Base-by-base conservation (phyloP, 2,329 filamentous ascomycete genomes). In the Byssoonygena ceratinophila region DNA sequence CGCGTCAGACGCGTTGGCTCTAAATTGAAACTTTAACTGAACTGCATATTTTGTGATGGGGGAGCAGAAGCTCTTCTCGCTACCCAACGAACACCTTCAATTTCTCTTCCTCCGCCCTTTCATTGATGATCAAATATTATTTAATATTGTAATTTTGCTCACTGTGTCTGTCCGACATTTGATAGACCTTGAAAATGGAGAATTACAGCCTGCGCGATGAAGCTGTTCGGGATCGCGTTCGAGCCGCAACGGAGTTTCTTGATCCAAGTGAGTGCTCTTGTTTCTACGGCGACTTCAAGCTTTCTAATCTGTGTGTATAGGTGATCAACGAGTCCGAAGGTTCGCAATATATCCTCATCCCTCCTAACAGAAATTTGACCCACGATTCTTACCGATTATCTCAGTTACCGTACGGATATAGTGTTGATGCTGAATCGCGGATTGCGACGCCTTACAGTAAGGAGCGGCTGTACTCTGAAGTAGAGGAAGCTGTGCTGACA, bases 341-440 rank as follows among this genome's bases (percentile, higher is more conserved):
- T 77, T 66, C 43, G 64, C 63, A 18, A 40, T 50, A 7, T 53
- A 25, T 46, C 23, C 31, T 41, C 32, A 32, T 41, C 6, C 7
- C 4, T 20, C n/a, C 39, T 25, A 12, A 22, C 20, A 7, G 40
- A 29, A 44, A 25, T 1, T 29, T 27, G 40, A 44, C 14, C 12
- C 1, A 12, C 14, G 18, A 79, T 75, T 9, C 74, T 63, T 74
- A 78, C 37, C 37, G 63, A 23, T 71, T 36, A 74, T 76, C 68
- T 74, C 70, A 94, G 87, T 69, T 96, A 96, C 72, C 82, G 89
- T 65, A 83, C 89, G 57, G 89, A 94, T 64, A 94, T 97, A 64
- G 82, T 94, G 57, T 71, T 83, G 59, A 84, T 84, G 81, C 74
- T 84, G 49, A 83, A 83, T 63, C 76, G 80, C 56, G 77, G 77